These are phyloP conservation scores for Psidium friedrichsthalianum DNA, from an alignment of 345 rosid genomes.

Conservation along the genomic window DNA sequence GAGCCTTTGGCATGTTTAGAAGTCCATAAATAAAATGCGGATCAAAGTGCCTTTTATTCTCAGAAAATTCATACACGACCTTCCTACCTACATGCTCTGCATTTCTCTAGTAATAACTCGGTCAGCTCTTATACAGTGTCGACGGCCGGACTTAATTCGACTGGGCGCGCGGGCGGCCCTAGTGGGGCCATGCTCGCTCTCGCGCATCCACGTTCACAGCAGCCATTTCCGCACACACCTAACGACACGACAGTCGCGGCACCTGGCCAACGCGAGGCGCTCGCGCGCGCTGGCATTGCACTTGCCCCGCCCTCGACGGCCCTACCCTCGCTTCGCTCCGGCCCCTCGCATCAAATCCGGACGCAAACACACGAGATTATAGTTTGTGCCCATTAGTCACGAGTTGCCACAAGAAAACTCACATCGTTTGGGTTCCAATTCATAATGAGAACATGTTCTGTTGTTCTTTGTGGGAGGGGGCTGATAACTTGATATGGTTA, in stretches of 20 bases:
- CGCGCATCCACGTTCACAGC: no score
- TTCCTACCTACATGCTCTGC: background rate
- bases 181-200: background rate
- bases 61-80: background rate
- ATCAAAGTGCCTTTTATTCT: background rate
- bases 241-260: no score
- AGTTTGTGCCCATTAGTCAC: no score
- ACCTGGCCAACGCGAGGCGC: background rate
- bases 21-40: background rate
- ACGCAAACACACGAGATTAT: background rate
- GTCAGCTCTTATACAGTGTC: background rate
- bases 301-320: background rate
- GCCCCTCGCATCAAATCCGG: background rate
- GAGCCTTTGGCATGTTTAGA: background rate
- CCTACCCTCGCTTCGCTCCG: background rate
- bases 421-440: no score
- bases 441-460: no score
- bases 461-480: no score
- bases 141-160: background rate
- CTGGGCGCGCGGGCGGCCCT: no score
- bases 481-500: no score
- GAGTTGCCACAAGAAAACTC: no score
- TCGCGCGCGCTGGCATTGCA: background rate
- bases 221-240: no score
- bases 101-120: background rate